These are phyloP conservation scores for Blakeslea trispora DNA, from an alignment of 371 early-diverging fungal species.

Conservation along the genomic window DNA sequence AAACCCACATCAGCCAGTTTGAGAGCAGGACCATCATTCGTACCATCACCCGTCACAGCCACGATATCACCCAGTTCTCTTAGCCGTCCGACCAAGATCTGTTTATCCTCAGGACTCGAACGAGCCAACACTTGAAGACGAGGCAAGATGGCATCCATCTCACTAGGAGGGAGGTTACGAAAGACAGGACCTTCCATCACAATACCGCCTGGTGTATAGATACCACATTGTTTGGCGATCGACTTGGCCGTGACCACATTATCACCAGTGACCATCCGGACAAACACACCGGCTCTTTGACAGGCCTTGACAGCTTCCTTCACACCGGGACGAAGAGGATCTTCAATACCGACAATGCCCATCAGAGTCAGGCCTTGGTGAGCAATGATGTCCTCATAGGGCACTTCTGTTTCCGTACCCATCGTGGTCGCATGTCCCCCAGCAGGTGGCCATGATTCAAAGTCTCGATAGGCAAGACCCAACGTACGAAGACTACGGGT, in stretches of 20 bases:
- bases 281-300: constrained; percentile 72
- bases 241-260: constrained; percentile 68
- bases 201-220: constrained; percentile 59
- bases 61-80: constrained; percentile 67
- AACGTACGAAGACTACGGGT: constrained; percentile 66
- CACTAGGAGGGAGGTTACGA: constrained; percentile 51
- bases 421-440: constrained; percentile 22
- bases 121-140: constrained; percentile 70
- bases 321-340: constrained; percentile 71
- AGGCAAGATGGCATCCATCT: constrained; percentile 63
- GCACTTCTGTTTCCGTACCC: constrained; percentile 43
- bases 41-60: constrained; percentile 82
- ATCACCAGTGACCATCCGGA: constrained; percentile 86
- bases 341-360: constrained; percentile 70
- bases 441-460: constrained; percentile 57
- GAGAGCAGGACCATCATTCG: constrained; percentile 72
- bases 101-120: constrained; percentile 72
- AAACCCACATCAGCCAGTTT: constrained; percentile 79
- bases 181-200: constrained; percentile 72
- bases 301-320: constrained; percentile 63
- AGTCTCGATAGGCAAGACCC: constrained; percentile 70
- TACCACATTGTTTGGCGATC: constrained; percentile 70
- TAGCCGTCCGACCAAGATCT: constrained; percentile 62
- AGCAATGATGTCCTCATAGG: constrained; percentile 48
- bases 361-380: constrained; percentile 50